phyloP scores from a whole-genome alignment of 345 rosid genomes.

The Boechera divaricarpa region DNA sequence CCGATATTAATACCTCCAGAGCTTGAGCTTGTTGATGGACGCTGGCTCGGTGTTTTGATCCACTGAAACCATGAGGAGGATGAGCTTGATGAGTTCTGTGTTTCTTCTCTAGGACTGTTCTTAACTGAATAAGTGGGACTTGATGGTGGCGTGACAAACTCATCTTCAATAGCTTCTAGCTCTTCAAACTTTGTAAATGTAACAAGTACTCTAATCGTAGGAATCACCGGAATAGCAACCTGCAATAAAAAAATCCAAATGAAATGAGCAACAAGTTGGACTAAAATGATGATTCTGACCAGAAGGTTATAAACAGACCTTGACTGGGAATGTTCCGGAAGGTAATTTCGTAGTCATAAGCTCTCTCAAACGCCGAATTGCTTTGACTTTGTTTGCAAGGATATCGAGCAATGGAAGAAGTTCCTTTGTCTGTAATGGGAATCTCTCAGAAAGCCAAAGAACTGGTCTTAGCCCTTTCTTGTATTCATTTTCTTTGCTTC shows the following conservation, averaged over 20 bases:
- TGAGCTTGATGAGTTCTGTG: constrained; percentile 56
- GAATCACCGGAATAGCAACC: constrained; percentile 99
- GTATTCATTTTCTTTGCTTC: constrained; percentile 81
- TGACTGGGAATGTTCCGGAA: constrained; percentile 92
- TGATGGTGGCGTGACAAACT: constrained; percentile 95
- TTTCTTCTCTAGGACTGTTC: constrained; percentile 63
- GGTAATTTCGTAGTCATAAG: constrained; percentile 96
- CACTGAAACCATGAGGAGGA: constrained; percentile 98
- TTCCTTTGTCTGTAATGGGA: constrained; percentile 93
- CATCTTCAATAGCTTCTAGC: constrained; percentile 76
- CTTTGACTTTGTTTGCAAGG: constrained; percentile 99
- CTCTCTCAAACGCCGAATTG: constrained; percentile 95
- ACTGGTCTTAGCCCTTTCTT: constrained; percentile 95
- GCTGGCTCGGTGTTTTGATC: constrained; percentile 85
- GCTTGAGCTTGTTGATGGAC: constrained; percentile 57
- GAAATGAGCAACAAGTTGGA: not conserved
- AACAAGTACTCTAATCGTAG: constrained; percentile 91
- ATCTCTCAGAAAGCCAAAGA: constrained; percentile 94
- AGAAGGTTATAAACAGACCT: constrained; percentile 56
- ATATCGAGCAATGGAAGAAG: constrained; percentile 97
- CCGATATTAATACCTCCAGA: constrained; percentile 39
- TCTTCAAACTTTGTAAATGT: constrained; percentile 97
- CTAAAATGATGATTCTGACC: constrained; percentile 2
- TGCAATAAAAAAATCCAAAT: constrained; percentile 32
- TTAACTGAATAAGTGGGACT: constrained; percentile 66